Conservation (phyloP, 257 asterid genomes). For the Sherardia arvensis region DNA sequence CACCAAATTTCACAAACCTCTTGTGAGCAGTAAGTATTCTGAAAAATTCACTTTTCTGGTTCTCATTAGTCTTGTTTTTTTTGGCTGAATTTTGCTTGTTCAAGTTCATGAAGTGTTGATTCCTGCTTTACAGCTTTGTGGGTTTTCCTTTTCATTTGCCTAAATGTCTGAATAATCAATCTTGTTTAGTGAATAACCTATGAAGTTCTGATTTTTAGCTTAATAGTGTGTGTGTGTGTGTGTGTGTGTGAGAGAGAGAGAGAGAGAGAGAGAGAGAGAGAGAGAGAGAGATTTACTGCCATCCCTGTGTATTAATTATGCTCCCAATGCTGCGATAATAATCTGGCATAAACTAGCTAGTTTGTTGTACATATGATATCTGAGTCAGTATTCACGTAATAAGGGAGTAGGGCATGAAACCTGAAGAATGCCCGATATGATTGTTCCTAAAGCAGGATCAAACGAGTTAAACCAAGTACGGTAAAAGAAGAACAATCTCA, state of each 20-base stretch:
- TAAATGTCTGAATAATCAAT: background rate
- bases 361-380: slow-evolving; percentile 9
- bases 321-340: slow-evolving; percentile 65
- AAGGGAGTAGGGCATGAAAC: slow-evolving; percentile 8
- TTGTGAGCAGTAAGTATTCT: slow-evolving; percentile 45
- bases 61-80: too few relatives aligned
- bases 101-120: background rate
- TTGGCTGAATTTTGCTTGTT: background rate
- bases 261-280: too few relatives aligned
- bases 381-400: too few relatives aligned
- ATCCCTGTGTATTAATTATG: slow-evolving; percentile 54
- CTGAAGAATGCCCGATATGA: slow-evolving; percentile 67
- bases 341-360: slow-evolving; percentile 33
- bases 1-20: slow-evolving; percentile 16
- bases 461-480: slow-evolving; percentile 57
- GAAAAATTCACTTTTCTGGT: background rate
- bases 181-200: background rate
- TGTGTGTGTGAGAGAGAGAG: too few relatives aligned
- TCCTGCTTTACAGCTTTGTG: background rate
- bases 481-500: background rate
- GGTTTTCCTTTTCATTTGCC: background rate
- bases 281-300: slow-evolving; percentile 81
- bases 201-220: background rate
- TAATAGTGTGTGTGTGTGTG: too few relatives aligned
- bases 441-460: slow-evolving; percentile 76